These are phyloP conservation scores for Rosa multiflora DNA, from an alignment of 306 rosid species.

Conservation along the genomic window DNA sequence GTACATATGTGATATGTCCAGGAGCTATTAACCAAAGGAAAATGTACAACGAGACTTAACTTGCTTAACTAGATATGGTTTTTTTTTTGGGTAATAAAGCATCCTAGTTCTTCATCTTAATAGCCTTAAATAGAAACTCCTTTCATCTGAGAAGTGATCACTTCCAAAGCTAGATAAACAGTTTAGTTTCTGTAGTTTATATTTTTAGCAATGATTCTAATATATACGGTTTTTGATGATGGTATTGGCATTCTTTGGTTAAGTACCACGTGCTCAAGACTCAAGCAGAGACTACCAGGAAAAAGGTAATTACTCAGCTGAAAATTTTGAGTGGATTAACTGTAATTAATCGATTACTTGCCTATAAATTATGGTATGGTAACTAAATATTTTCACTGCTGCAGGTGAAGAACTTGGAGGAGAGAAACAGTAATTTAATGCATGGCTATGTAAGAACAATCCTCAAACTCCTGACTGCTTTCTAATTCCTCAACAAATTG, in stretches of 20 bases:
- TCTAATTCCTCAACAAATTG: not conserved
- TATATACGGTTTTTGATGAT: not conserved
- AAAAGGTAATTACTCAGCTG: conserved; percentile 46
- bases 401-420: conserved; percentile 59
- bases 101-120: not conserved
- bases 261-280: conserved; percentile 65
- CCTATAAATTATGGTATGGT: not conserved
- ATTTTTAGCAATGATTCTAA: not conserved
- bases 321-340: not conserved
- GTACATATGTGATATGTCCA: too few species aligned
- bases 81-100: not conserved
- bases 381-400: not conserved
- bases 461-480: not conserved
- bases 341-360: too few species aligned
- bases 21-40: too few species aligned
- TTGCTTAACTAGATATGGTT: not conserved
- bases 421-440: conserved; percentile 36
- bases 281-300: conserved; percentile 47
- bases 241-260: not conserved
- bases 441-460: conserved; percentile 48
- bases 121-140: not conserved
- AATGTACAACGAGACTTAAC: not conserved
- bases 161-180: not conserved
- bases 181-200: not conserved
- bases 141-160: not conserved